Conservation (phyloP, 2,329 filamentous ascomycete genomes). For the Clarireedia monteithiana region DNA sequence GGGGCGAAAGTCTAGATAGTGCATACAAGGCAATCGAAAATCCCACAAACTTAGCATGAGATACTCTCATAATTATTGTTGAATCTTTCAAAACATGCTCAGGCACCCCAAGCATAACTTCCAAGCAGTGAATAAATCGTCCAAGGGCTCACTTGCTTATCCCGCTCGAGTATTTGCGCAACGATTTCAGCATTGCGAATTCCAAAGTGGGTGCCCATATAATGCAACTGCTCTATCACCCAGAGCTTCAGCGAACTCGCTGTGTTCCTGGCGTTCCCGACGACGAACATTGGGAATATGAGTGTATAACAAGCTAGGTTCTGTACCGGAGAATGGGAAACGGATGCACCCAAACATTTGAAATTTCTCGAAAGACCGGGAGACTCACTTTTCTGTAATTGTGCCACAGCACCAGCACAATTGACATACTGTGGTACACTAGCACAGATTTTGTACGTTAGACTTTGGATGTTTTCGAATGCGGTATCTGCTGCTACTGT, state of each 20-base stretch:
- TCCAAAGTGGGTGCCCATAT: slow-evolving; percentile 11
- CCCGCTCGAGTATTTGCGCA: slow-evolving; percentile 8
- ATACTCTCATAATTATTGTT: background rate
- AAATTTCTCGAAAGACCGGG: background rate
- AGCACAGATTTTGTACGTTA: slow-evolving; percentile 10
- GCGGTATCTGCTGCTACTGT: background rate
- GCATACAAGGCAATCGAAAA: background rate
- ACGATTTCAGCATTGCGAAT: slow-evolving; percentile 16
- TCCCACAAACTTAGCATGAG: background rate
- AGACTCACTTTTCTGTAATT: background rate
- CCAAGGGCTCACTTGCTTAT: slow-evolving; percentile 3
- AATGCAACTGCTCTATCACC: slow-evolving; percentile 9
- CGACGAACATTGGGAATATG: slow-evolving; percentile 12
- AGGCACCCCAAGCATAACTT: slow-evolving; percentile 13
- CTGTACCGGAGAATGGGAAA: background rate
- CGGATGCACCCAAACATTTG: background rate
- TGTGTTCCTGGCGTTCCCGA: slow-evolving; percentile 1
- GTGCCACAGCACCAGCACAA: background rate
- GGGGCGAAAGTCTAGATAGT: background rate
- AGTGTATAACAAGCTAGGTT: slow-evolving; percentile 9
- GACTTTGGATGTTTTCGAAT: slow-evolving; percentile 1
- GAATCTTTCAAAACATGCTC: background rate
- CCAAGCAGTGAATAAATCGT: slow-evolving; percentile 13
- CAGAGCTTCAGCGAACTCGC: slow-evolving; percentile 1
- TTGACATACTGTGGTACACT: slow-evolving; percentile 13